Evolutionary conservation across 805 yeast species (phyloP).

Genomic region (Priceomyces haplophilus): DNA sequence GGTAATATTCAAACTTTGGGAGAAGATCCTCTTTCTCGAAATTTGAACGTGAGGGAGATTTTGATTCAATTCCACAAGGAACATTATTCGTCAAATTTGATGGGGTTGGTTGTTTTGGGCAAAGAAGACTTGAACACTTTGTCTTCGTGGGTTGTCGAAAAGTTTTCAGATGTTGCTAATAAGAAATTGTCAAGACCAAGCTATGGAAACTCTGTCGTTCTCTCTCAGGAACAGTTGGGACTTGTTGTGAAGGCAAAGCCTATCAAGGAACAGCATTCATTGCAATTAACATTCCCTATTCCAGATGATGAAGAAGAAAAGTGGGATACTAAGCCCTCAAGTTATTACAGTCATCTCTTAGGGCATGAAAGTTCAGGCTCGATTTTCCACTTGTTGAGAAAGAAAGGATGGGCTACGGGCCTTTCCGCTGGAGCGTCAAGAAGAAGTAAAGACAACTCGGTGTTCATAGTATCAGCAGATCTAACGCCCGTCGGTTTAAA

Average conservation of each 20-base stretch:
- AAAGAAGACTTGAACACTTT: constrained; percentile 73
- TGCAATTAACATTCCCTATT: constrained; percentile 66
- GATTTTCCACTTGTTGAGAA: constrained; percentile 64
- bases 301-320: constrained; percentile 64
- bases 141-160: constrained; percentile 64
- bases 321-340: constrained; percentile 69
- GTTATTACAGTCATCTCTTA: constrained; percentile 72
- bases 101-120: constrained; percentile 84
- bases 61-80: constrained; percentile 68
- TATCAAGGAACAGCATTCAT: constrained; percentile 70
- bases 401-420: constrained; percentile 73
- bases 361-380: constrained; percentile 96
- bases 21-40: constrained; percentile 54
- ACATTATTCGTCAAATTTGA: constrained; percentile 80
- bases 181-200: constrained; percentile 41
- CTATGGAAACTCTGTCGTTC: constrained; percentile 46
- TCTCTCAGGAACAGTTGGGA: constrained; percentile 46
- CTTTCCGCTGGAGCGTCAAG: constrained; percentile 71
- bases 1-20: constrained; percentile 80
- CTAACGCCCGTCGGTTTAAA: constrained; percentile 70
- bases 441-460: constrained; percentile 63
- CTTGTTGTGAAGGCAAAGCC: constrained; percentile 69
- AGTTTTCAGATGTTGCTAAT: constrained; percentile 64
- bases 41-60: constrained; percentile 76
- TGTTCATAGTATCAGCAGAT: constrained; percentile 69